These are phyloP conservation scores for Aspergillus alliaceus DNA, from an alignment of 2,329 filamentous ascomycete species.

Conservation along the genomic window DNA sequence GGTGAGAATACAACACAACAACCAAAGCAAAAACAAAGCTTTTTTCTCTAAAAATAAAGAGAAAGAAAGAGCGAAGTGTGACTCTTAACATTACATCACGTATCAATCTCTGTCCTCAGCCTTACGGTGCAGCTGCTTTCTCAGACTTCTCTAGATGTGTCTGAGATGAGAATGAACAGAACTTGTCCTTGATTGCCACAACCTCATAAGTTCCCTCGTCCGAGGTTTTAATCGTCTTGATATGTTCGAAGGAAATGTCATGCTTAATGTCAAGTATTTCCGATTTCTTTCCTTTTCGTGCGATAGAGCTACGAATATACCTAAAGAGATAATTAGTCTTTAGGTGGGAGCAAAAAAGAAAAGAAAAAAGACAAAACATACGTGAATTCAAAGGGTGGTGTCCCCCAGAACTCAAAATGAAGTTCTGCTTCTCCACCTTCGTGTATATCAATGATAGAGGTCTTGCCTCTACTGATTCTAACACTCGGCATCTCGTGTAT, in stretches of 20 bases:
- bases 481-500: conserved; percentile 94
- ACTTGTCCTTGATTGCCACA: conserved; percentile 90
- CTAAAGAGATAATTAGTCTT: conserved; percentile 31
- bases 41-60: background rate
- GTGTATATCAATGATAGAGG: conserved; percentile 86
- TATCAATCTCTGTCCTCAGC: conserved; percentile 14
- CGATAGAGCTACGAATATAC: conserved; percentile 87
- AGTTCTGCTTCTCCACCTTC: conserved; percentile 94
- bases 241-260: conserved; percentile 78
- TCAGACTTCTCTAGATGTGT: conserved; percentile 53
- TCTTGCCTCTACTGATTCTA: conserved; percentile 79
- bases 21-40: background rate
- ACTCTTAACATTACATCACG: conserved; percentile 14
- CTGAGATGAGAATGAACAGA: conserved; percentile 81
- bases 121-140: conserved; percentile 31
- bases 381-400: conserved; percentile 95
- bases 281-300: conserved; percentile 72
- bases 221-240: conserved; percentile 77
- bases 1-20: too few species aligned
- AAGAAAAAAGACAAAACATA: conserved; percentile 33
- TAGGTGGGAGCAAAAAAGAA: background rate
- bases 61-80: background rate
- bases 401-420: conserved; percentile 91
- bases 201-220: conserved; percentile 98
- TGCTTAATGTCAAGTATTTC: conserved; percentile 87